Evolutionary conservation across 352 stramenopile genomes (phyloP).

Genomic region (Peronospora destructor): DNA sequence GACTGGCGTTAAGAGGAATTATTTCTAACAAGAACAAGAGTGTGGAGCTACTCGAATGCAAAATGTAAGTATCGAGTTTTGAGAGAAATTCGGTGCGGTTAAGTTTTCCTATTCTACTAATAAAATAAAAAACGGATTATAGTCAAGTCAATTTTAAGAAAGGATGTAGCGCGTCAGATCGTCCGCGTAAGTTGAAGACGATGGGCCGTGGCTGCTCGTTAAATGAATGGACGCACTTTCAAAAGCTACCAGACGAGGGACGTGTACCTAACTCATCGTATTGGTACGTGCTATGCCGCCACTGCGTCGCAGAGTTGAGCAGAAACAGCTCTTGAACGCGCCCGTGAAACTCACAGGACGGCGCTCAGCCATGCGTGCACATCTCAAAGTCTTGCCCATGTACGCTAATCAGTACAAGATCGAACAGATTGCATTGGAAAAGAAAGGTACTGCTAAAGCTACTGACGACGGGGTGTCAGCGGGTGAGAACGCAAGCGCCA

Average conservation of each 20-base stretch:
- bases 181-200: neutral
- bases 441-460: too few relatives aligned
- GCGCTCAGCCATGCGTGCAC: slow-evolving; percentile 65
- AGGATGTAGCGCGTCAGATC: too few relatives aligned
- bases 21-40: too few relatives aligned
- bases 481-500: slow-evolving; percentile 49
- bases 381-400: slow-evolving; percentile 69
- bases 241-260: slow-evolving; percentile 54
- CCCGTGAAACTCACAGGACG: slow-evolving; percentile 57
- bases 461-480: slow-evolving; percentile 5
- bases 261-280: slow-evolving; percentile 74
- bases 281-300: slow-evolving; percentile 75
- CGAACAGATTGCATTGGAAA: too few relatives aligned
- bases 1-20: too few relatives aligned
- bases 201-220: slow-evolving; percentile 74
- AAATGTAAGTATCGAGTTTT: too few relatives aligned
- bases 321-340: slow-evolving; percentile 58
- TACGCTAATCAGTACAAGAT: slow-evolving; percentile 58
- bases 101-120: too few relatives aligned
- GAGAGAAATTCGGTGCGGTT: too few relatives aligned
- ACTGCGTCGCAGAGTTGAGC: slow-evolving; percentile 54
- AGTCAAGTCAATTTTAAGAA: too few relatives aligned
- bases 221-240: slow-evolving; percentile 80
- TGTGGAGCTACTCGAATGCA: too few relatives aligned
- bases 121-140: too few relatives aligned